These are phyloP conservation scores for Cardamine resedifolia DNA, from an alignment of 345 rosid species.

Conservation along the genomic window DNA sequence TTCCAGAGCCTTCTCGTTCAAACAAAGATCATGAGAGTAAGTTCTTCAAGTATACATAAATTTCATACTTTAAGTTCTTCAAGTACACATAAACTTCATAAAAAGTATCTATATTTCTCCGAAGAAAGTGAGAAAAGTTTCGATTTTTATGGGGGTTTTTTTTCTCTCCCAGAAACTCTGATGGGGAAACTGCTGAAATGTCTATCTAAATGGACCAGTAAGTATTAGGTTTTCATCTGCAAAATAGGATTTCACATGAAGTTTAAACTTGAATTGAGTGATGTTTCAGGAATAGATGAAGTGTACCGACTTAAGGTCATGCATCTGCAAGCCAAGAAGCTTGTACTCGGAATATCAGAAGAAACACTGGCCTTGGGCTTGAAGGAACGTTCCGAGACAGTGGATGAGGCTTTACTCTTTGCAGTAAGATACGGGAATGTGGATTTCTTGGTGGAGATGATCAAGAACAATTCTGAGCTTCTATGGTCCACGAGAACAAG, in stretches of 20 bases:
- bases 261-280: neutral
- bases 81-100: neutral
- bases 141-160: neutral
- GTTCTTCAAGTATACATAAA: conserved; percentile 2
- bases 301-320: conserved; percentile 30
- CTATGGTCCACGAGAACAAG: conserved; percentile 33
- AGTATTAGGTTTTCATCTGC: neutral
- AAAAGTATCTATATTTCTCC: neutral
- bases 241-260: neutral
- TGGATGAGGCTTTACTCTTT: conserved; percentile 33
- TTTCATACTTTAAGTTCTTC: conserved; percentile 33
- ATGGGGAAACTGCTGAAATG: conserved; percentile 16
- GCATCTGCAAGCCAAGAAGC: conserved; percentile 34
- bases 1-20: conserved; percentile 30
- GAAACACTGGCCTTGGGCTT: conserved; percentile 27
- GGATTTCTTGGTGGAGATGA: conserved; percentile 34
- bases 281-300: conserved; percentile 30
- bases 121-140: neutral
- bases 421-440: conserved; percentile 38
- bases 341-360: conserved; percentile 31
- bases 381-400: conserved; percentile 31
- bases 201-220: conserved; percentile 34
- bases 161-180: conserved; percentile 28
- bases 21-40: conserved; percentile 23
- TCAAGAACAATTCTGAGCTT: conserved; percentile 38